phyloP scores from a whole-genome alignment of 1,284 basidiomycete species.

The Violaceomyces palustris region DNA sequence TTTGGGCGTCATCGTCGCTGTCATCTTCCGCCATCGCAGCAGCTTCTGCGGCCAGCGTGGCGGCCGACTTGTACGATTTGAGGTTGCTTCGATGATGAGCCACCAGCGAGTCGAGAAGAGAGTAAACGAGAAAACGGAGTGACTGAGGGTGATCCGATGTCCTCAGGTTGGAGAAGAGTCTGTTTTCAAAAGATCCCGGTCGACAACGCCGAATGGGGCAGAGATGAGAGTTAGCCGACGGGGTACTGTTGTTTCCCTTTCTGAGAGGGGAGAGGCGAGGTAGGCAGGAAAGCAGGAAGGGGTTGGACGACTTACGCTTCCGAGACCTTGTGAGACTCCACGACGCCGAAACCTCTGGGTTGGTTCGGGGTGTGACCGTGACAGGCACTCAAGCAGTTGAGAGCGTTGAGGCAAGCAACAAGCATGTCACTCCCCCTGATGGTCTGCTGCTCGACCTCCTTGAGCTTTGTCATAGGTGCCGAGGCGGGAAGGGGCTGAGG shows the following conservation, averaged over 20 bases:
- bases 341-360: constrained; percentile 2
- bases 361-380: constrained; percentile 1
- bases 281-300: no score
- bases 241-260: no score
- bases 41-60: constrained; percentile 1
- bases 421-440: constrained; percentile 43
- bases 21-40: no score
- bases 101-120: constrained; percentile 74
- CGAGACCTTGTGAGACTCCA: no score
- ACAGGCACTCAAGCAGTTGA: constrained; percentile 60
- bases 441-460: constrained; percentile 30
- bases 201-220: no score
- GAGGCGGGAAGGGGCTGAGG: constrained; percentile 35
- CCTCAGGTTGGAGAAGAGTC: constrained; percentile 69
- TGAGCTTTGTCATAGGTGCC: constrained; percentile 18
- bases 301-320: no score
- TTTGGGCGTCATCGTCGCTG: constrained; percentile 6
- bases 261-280: no score
- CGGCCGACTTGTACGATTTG: constrained; percentile 5
- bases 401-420: constrained; percentile 60
- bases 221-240: no score
- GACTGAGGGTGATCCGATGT: constrained; percentile 79
- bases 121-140: constrained; percentile 74
- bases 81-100: constrained; percentile 61
- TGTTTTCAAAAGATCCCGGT: no score